Percentiles rank a stretch among this genome's conserved stretches.
phyloP scores from a whole-genome alignment of 495 filamentous ascomycete genomes.

The Neurospora sp. region DNA sequence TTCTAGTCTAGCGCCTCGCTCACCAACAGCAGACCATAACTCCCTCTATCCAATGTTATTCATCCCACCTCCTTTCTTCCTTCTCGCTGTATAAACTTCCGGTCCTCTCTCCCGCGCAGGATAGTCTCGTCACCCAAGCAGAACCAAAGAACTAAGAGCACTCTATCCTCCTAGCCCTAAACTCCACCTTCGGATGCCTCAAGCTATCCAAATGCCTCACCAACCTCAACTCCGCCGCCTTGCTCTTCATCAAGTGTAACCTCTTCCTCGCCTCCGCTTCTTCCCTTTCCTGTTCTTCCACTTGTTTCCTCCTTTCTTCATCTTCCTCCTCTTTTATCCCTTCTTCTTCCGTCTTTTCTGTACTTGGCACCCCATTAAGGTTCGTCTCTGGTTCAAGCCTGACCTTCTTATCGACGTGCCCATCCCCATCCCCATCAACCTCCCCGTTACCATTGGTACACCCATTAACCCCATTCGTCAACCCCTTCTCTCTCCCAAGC shows the following conservation, averaged over 20 bases:
- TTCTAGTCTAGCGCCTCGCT: neutral
- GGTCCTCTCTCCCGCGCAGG: too few relatives aligned
- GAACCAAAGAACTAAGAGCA: neutral
- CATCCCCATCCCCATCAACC: neutral
- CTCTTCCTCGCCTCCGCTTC: slow-evolving; percentile 45
- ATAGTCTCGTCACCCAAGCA: neutral
- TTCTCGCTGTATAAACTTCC: too few relatives aligned
- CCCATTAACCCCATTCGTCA: slow-evolving; percentile 14
- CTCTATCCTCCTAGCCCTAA: slow-evolving; percentile 42
- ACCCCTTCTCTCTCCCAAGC: slow-evolving; percentile 10
- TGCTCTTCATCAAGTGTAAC: slow-evolving; percentile 55
- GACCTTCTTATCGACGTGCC: slow-evolving; percentile 34
- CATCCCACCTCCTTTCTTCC: too few relatives aligned
- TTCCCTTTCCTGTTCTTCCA: slow-evolving; percentile 27
- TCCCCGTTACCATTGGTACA: slow-evolving; percentile 19
- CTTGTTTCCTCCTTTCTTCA: slow-evolving; percentile 2
- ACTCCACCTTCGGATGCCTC: slow-evolving; percentile 49
- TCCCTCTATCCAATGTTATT: too few relatives aligned
- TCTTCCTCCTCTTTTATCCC: slow-evolving; percentile 23
- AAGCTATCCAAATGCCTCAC: slow-evolving; percentile 61
- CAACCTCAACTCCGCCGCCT: slow-evolving; percentile 72
- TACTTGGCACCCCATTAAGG: too few relatives aligned
- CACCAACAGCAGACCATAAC: neutral
- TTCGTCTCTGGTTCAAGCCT: too few relatives aligned
- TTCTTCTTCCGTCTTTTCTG: slow-evolving; percentile 19